These are phyloP conservation scores for Pseudogymnoascus destructans DNA, from an alignment of 2,329 filamentous ascomycete species.

Conservation along the genomic window DNA sequence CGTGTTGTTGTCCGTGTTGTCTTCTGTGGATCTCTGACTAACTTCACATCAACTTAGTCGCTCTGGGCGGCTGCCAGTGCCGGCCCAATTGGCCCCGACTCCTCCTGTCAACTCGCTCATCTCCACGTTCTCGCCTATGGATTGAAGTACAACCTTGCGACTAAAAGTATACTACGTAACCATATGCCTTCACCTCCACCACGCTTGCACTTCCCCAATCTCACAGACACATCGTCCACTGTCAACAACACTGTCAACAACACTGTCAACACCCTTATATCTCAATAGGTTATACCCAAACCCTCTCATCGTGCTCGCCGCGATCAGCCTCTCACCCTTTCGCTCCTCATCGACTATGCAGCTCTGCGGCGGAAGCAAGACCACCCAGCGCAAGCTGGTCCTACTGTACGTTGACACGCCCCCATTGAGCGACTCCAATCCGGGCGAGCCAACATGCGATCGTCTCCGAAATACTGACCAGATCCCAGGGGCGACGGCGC, in stretches of 20 bases:
- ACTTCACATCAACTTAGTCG: background rate
- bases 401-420: slow-evolving; percentile 42
- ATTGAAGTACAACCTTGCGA: slow-evolving; percentile 4
- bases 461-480: slow-evolving; percentile 10
- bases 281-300: background rate
- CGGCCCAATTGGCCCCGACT: slow-evolving; percentile 4
- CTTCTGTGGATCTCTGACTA: background rate
- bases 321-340: background rate
- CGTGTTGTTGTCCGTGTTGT: background rate
- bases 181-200: background rate
- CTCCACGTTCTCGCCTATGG: slow-evolving; percentile 6
- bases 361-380: slow-evolving; percentile 45
- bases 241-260: background rate
- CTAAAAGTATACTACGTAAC: slow-evolving; percentile 6
- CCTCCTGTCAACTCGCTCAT: slow-evolving; percentile 7
- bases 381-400: slow-evolving; percentile 63
- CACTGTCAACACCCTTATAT: background rate
- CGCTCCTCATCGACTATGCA: slow-evolving; percentile 29
- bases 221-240: background rate
- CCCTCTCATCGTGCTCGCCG: background rate
- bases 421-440: slow-evolving; percentile 9
- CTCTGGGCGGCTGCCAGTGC: background rate
- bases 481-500: slow-evolving; percentile 74
- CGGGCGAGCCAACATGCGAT: slow-evolving; percentile 2
- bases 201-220: background rate